Evolutionary conservation across 2,329 filamentous ascomycete genomes (phyloP).

Genomic region (Onygena corvina): DNA sequence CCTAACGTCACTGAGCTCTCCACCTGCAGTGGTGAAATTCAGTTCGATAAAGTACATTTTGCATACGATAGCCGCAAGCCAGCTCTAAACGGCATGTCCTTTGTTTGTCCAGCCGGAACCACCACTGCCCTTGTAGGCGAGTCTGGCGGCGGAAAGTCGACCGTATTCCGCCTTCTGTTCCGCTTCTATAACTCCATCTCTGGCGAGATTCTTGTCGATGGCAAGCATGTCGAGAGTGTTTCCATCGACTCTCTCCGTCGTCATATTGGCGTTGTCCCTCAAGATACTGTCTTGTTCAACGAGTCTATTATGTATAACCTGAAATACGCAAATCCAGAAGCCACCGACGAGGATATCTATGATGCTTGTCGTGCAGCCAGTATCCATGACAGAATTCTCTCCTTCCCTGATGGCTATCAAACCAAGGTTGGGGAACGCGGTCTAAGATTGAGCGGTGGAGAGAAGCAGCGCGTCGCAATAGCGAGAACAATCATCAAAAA

Average conservation of each 20-base stretch:
- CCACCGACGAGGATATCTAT: conserved; percentile 69
- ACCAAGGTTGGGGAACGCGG: conserved; percentile 88
- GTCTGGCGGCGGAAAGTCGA: conserved; percentile 94
- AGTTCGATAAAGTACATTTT: conserved; percentile 81
- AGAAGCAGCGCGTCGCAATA: conserved; percentile 89
- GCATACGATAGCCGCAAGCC: conserved; percentile 78
- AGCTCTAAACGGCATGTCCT: conserved; percentile 70
- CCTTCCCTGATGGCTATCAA: conserved; percentile 75
- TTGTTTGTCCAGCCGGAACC: conserved; percentile 76
- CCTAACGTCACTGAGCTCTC: conserved; percentile 51
- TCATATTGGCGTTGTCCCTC: conserved; percentile 90
- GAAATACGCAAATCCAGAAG: conserved; percentile 71
- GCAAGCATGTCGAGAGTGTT: conserved; percentile 67
- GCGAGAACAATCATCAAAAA: conserved; percentile 87
- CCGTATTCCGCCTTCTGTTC: conserved; percentile 88
- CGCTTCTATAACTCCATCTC: conserved; percentile 82
- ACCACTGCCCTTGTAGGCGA: conserved; percentile 94
- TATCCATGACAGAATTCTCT: conserved; percentile 84
- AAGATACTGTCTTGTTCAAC: conserved; percentile 92
- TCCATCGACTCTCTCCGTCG: conserved; percentile 87
- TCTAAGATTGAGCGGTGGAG: conserved; percentile 73
- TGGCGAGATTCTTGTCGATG: conserved; percentile 75
- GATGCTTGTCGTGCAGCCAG: conserved; percentile 74
- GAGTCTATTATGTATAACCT: conserved; percentile 92
- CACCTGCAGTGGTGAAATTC: conserved; percentile 66